Conservation (phyloP, 805 yeast species). For the Spathaspora girioi region DNA sequence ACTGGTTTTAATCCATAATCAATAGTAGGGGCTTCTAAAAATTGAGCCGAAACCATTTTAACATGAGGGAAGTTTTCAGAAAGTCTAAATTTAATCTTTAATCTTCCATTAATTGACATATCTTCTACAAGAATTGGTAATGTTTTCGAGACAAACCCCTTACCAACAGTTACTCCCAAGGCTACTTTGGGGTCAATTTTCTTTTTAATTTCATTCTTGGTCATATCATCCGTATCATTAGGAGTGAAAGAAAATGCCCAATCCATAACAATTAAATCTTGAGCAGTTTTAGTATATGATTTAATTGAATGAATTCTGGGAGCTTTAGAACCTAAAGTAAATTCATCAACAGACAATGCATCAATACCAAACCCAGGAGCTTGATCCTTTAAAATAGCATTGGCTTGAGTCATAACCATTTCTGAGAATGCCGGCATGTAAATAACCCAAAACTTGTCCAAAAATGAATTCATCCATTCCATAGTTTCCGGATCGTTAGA, state of each 20-base stretch:
- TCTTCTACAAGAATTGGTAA: conserved; percentile 79
- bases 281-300: conserved; percentile 68
- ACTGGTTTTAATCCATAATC: conserved; percentile 81
- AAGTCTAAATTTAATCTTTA: conserved; percentile 59
- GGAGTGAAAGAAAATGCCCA: conserved; percentile 83
- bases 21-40: conserved; percentile 74
- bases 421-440: conserved; percentile 84
- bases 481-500: conserved; percentile 67
- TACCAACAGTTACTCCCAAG: conserved; percentile 76
- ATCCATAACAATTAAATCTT: conserved; percentile 72
- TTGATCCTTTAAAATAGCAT: conserved; percentile 60
- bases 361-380: conserved; percentile 86
- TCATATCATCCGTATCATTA: conserved; percentile 79
- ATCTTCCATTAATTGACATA: conserved; percentile 70
- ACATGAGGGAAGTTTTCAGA: conserved; percentile 75
- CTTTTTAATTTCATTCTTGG: conserved; percentile 64
- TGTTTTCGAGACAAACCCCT: conserved; percentile 71
- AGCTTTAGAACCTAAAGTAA: conserved; percentile 77
- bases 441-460: conserved; percentile 82
- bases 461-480: conserved; percentile 75
- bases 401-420: conserved; percentile 68
- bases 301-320: conserved; percentile 71
- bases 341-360: conserved; percentile 66
- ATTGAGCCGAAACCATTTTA: conserved; percentile 63
- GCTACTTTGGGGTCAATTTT: conserved; percentile 80